phyloP scores from a whole-genome alignment of 768 basidiomycete genomes.

The Chalciporus piperatus region DNA sequence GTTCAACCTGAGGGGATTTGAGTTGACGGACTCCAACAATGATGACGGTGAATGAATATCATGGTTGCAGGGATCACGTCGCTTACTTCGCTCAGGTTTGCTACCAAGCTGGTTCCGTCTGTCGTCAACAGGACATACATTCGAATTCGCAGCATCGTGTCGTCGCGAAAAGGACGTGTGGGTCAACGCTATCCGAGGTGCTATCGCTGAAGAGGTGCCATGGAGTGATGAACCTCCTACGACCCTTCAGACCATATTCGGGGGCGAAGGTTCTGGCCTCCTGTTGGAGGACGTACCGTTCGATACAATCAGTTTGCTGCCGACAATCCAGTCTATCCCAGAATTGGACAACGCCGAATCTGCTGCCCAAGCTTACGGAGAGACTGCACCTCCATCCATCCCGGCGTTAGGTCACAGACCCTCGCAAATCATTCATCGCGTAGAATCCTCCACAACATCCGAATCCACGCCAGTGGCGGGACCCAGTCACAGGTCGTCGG shows the following conservation, averaged over 20 bases:
- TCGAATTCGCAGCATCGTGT: slow-evolving; percentile 87
- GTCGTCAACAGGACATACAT: slow-evolving; percentile 62
- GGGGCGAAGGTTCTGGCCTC: slow-evolving; percentile 37
- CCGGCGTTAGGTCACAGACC: slow-evolving; percentile 1
- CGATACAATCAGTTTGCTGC: slow-evolving; percentile 40
- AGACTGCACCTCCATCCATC: not conserved
- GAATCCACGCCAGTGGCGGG: slow-evolving; percentile 13
- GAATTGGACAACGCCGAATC: slow-evolving; percentile 35
- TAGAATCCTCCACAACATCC: slow-evolving; percentile 18
- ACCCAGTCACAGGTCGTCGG: slow-evolving; percentile 58
- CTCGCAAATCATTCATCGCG: slow-evolving; percentile 20
- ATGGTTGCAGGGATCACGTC: not conserved
- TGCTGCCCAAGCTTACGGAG: slow-evolving; percentile 4
- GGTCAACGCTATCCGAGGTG: slow-evolving; percentile 64
- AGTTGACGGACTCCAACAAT: slow-evolving; percentile 63
- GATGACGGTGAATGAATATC: slow-evolving; percentile 67
- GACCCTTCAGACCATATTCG: slow-evolving; percentile 52
- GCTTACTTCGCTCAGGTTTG: slow-evolving; percentile 47
- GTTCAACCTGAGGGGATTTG: slow-evolving; percentile 75
- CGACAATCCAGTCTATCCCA: slow-evolving; percentile 58
- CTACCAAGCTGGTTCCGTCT: slow-evolving; percentile 83
- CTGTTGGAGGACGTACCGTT: slow-evolving; percentile 37
- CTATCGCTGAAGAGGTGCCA: slow-evolving; percentile 38
- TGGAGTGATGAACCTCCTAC: slow-evolving; percentile 65
- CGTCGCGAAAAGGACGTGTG: slow-evolving; percentile 84